These are phyloP conservation scores for Aurantiochytrium sp. DNA, from an alignment of 108 stramenopile species.

Conservation along the genomic window DNA sequence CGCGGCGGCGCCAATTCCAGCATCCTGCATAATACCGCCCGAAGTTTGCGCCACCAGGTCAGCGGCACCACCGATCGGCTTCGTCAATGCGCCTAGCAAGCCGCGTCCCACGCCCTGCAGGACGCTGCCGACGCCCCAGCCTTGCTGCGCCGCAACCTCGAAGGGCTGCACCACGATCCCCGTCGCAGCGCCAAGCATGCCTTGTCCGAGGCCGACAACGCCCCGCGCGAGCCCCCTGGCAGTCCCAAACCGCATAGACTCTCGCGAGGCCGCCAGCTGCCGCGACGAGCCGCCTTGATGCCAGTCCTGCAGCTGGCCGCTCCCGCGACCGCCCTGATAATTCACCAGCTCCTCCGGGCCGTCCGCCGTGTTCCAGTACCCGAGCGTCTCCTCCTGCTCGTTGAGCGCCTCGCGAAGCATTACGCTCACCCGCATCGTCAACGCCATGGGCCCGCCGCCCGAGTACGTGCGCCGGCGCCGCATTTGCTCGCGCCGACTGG, in stretches of 20 bases:
- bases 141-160: background rate
- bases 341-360: background rate
- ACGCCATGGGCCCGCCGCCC: background rate
- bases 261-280: background rate
- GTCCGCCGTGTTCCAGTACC: background rate
- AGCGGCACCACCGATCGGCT: conserved; percentile 5
- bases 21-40: conserved; percentile 24
- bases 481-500: conserved; percentile 10
- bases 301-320: background rate
- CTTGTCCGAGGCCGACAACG: background rate
- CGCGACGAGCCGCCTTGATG: no score
- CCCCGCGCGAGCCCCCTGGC: background rate
- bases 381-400: background rate
- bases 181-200: conserved; percentile 1
- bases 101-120: background rate
- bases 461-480: background rate
- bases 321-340: background rate
- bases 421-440: background rate
- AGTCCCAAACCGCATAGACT: background rate
- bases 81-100: background rate
- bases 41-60: conserved; percentile 25
- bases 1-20: background rate
- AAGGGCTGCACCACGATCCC: conserved; percentile 3
- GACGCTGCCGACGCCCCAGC: conserved; percentile 24
- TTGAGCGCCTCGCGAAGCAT: background rate